Conservation (phyloP, 768 basidiomycete genomes). For the Mycena sanguinolenta region DNA sequence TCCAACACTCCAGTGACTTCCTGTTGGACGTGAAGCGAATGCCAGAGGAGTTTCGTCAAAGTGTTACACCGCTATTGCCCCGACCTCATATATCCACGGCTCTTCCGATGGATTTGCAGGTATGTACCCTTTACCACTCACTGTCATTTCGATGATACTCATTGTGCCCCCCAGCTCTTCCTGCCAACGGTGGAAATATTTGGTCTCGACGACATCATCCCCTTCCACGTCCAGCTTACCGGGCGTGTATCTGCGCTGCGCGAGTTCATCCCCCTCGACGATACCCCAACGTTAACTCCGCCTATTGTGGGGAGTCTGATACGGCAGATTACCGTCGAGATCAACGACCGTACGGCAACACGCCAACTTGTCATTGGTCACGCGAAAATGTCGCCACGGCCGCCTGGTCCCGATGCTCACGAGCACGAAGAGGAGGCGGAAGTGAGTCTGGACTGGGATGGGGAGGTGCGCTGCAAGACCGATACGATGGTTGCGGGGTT, state of each 20-base stretch:
- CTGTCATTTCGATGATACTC: neutral
- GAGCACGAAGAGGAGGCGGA: neutral
- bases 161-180: conserved; percentile 28
- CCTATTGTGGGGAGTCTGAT: conserved; percentile 18
- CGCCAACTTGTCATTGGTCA: conserved; percentile 17
- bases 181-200: conserved; percentile 28
- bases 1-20: conserved; percentile 62
- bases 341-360: conserved; percentile 9
- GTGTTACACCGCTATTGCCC: conserved; percentile 46
- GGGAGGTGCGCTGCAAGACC: conserved; percentile 4
- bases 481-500: conserved; percentile 21
- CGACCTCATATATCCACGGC: conserved; percentile 40
- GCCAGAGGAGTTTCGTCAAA: conserved; percentile 79
- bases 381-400: conserved; percentile 17
- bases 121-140: conserved; percentile 49
- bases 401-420: conserved; percentile 11
- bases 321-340: conserved; percentile 25
- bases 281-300: neutral
- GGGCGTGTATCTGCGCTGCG: conserved; percentile 23
- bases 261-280: conserved; percentile 24
- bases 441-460: conserved; percentile 22
- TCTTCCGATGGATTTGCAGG: conserved; percentile 63
- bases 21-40: conserved; percentile 69
- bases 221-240: conserved; percentile 32
- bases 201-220: conserved; percentile 28